Base-by-base conservation (phyloP, 768 basidiomycete species). In the Russula sp. region DNA sequence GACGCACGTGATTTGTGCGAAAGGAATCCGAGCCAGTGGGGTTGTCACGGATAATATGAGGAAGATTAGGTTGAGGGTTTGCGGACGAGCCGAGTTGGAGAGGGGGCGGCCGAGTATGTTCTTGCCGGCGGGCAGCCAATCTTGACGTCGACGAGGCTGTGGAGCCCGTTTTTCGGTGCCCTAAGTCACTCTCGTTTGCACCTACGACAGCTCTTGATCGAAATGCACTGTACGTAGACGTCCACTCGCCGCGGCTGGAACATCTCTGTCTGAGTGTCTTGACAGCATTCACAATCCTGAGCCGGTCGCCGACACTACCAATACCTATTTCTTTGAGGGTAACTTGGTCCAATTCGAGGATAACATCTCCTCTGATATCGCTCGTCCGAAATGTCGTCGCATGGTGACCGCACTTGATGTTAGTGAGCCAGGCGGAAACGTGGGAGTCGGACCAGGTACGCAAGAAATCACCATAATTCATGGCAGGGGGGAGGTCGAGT, bases 281-380 rank as follows among this genome's bases (percentile, higher is more conserved):
- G 64, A 99, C 89, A 1, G 87, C 96, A 62, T 85, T 89, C 22
- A 93, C 71, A 56, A 99, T 89, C 72, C 92, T 83, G 9, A 98
- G 84, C 55, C 95, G 80, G 75, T 99, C 97, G 13, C 97, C 97
- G 48, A 99, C 88, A 75, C 89, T 92, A 36, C 80, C 70, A 32
- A 99, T 83, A 16, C 90, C 90, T 85, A 98, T 91, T 76, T 99
- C 97, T 73, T 88, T 92, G 56, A 99, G 77, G 2, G 86, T 88
- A 8, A 78, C 75, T 74, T 94, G 91, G 72, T 98, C 96, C 51
- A 98, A 78, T 67, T 99, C 97, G 56, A 98, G 80, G 20, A 99
- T 77, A 24, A 99, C 87, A 72, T 92, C 89, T 6, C 96, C 94
- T 57, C 92, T 78, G 70, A 99, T 96, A 72, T 99, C 96, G 76